Conservation (phyloP, 2,329 filamentous ascomycete genomes). For the Bipolaris victoriae region DNA sequence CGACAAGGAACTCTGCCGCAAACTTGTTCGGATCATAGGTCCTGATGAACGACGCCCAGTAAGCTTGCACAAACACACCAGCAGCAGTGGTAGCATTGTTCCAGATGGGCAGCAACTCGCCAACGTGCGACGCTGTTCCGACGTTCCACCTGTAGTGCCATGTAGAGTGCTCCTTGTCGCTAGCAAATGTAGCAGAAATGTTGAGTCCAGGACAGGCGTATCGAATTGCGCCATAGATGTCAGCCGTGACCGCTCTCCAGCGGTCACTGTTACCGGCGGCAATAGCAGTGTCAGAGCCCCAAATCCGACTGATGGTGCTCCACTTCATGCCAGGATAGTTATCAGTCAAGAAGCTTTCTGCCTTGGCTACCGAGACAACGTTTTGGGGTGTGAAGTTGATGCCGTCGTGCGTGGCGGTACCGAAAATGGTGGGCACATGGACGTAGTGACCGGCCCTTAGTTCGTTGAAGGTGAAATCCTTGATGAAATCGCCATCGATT, state of each 20-base stretch:
- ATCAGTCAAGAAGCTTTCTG: conserved; percentile 48
- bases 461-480: conserved; percentile 49
- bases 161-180: conserved; percentile 34
- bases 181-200: conserved; percentile 47
- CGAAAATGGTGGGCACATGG: conserved; percentile 52
- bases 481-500: conserved; percentile 52
- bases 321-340: conserved; percentile 47
- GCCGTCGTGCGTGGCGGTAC: conserved; percentile 55
- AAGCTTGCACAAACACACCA: conserved; percentile 44
- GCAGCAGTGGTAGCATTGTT: conserved; percentile 42
- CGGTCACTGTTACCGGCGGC: conserved; percentile 31
- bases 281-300: conserved; percentile 39
- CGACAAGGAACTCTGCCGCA: conserved; percentile 29
- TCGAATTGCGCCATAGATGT: conserved; percentile 56
- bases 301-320: conserved; percentile 35
- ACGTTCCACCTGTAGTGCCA: conserved; percentile 61
- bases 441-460: conserved; percentile 48
- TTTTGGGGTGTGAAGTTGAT: conserved; percentile 49
- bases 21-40: conserved; percentile 50
- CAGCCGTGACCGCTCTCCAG: conserved; percentile 49
- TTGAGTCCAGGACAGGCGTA: conserved; percentile 56
- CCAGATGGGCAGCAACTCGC: conserved; percentile 49
- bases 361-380: conserved; percentile 38
- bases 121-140: conserved; percentile 47
- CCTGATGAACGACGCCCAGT: conserved; percentile 55